Evolutionary conservation across 371 early-diverging fungal genomes (phyloP), one percentile per base, ranked within the genome.

Genomic region (Dichotomocladium elegans): DNA sequence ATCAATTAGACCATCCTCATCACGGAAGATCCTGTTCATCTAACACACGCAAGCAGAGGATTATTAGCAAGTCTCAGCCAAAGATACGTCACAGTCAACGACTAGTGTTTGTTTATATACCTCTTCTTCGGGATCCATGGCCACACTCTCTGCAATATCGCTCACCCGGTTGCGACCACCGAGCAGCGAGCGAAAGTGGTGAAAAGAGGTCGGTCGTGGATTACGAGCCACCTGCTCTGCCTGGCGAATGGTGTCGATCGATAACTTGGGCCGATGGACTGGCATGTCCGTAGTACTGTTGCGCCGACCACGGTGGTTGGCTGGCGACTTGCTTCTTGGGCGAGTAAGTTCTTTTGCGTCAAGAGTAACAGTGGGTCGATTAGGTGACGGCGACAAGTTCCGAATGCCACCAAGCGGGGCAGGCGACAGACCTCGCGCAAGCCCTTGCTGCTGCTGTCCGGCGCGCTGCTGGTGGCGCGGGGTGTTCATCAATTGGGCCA

Each of bases 1-100:
- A 29, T 92, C 85, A 33, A 89, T 86, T 25, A 97, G 78, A 2
- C 77, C 76, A 28, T 87, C 88, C 58, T 93, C 94, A 59, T 80
- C 79, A 27, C 77, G 74, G 17, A 88, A 65, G 47, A 86, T 72
- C 25, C 64, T 59, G 33, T 71, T 72, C 29, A 85, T 74, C 58
- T 79, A 58, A 17, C 7, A 4, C n/a, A n/a, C n/a, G n/a, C n/a
- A n/a, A n/a, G n/a, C n/a, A n/a, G n/a, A n/a, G n/a, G n/a, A n/a
- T n/a, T n/a, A n/a, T n/a, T n/a, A n/a, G n/a, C n/a, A n/a, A n/a
- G n/a, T n/a, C n/a, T n/a, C n/a, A n/a, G n/a, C n/a, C n/a, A n/a
- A n/a, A n/a, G n/a, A n/a, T n/a, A n/a, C n/a, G n/a, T n/a, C n/a
- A n/a, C n/a, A n/a, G n/a, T n/a, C n/a, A n/a, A n/a, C n/a, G n/a